Percentiles rank a stretch among this genome's conserved stretches.
Conservation (phyloP, 2,329 filamentous ascomycete species). For the Calonectria fujianensis region DNA sequence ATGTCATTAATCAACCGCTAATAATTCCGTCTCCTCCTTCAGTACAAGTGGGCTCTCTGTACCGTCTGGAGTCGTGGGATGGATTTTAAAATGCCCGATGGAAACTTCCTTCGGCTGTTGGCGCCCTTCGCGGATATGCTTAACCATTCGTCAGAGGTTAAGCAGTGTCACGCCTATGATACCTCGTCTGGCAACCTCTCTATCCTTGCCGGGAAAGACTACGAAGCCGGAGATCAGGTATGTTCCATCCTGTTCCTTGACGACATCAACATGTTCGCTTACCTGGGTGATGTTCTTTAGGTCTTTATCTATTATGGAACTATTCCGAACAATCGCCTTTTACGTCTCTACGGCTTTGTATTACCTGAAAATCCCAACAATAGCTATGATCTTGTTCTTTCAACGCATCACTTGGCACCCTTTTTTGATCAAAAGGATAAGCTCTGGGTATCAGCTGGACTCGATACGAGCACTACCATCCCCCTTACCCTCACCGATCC, state of each 20-base stretch:
- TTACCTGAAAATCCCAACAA: neutral
- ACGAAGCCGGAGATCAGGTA: conserved; percentile 4
- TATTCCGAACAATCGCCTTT: conserved; percentile 15
- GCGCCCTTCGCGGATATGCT: conserved; percentile 6
- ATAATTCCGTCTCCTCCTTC: neutral
- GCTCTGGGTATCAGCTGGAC: neutral
- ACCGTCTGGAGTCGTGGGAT: conserved; percentile 11
- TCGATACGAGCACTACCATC: neutral
- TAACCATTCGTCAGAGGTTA: conserved; percentile 1
- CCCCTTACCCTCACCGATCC: conserved; percentile 6
- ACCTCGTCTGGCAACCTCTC: conserved; percentile 1
- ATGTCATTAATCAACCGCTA: conserved; percentile 1
- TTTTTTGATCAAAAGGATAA: conserved; percentile 8
- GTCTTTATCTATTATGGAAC: neutral
- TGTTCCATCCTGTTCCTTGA: neutral
- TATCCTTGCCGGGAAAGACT: conserved; percentile 6
- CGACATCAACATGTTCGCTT: neutral
- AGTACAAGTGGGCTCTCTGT: conserved; percentile 18
- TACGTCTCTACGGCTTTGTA: conserved; percentile 7
- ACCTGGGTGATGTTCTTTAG: neutral
- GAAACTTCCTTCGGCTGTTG: conserved; percentile 1
- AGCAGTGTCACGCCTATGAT: conserved; percentile 4
- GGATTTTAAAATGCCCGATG: conserved; percentile 15
- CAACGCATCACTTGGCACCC: neutral
- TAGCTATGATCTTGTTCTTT: conserved; percentile 14